Base-by-base conservation (phyloP, 805 yeast genomes). In the Clavispora asparagi region DNA sequence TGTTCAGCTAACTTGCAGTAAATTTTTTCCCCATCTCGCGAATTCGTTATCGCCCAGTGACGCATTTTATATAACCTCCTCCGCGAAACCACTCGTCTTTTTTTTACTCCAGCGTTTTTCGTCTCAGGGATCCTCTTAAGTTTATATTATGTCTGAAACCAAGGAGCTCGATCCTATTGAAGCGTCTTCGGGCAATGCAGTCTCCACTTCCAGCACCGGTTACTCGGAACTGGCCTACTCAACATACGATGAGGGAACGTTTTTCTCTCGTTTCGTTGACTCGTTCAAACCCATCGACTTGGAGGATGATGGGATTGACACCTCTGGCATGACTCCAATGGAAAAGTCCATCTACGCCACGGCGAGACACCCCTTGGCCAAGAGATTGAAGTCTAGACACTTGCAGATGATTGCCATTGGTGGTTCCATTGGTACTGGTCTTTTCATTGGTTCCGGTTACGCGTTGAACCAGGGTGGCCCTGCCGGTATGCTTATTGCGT, bases 361-460 rank as follows among this genome's bases (percentile, higher is more conserved):
- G 6, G 64, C 74, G 39, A 64, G 67, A 45, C 73, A 78, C 64
- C 73, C 70, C 7, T 64, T 70, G 68, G 67, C 65, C 38, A 62
- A 78, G 53, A 70, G 73, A 31, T 64, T 78, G 48, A 69, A 70
- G 49, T 59, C 68, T 33, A 67, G 82, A 59, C 90, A 84, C 53
- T 78, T 83, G 50, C 85, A 80, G 61, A 78, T 86, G 81, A 84
- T 87, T 57, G 89, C 95, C 35, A 73, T 88, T 45, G 94, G 94
- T 47, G 90, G 94, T 45, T 84, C 92, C 43, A 83, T 87, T 49
- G 96, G 96, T 59, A 83, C 94, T 6, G 88, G 87, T 56, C 67
- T 82, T 40, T 56, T 54, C 42, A 48, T 56, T 9, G 59, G 59
- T 7, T 45, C 51, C 14, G 59, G 59, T 7, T 54, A 47, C 36